These are phyloP conservation scores for Chlamydomonas sp. DNA, from an alignment of 139 green algal species.

Conservation along the genomic window DNA sequence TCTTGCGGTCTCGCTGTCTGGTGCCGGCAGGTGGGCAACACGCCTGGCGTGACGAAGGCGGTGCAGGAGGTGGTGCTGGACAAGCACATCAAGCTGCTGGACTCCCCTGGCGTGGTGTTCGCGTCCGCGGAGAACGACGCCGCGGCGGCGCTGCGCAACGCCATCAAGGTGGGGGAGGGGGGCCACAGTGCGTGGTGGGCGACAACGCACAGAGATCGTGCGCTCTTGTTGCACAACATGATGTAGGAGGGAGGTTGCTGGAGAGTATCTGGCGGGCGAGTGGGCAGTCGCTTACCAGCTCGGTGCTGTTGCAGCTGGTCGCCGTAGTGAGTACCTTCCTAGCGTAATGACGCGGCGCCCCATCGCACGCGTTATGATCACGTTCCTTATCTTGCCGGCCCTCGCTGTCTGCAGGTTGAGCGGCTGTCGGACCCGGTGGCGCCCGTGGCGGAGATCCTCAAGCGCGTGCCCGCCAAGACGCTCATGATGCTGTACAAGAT, in stretches of 20 bases:
- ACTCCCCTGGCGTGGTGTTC: conserved; percentile 92
- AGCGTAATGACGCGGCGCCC: no score
- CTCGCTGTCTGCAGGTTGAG: conserved; percentile 72
- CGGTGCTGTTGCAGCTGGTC: no score
- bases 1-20: conserved; percentile 20
- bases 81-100: conserved; percentile 94
- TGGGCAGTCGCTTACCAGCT: no score
- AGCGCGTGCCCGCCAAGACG: conserved; percentile 81
- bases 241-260: no score
- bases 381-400: no score
- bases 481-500: conserved; percentile 95
- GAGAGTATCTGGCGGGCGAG: no score
- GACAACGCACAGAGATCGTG: not conserved
- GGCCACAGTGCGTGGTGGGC: not conserved
- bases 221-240: not conserved
- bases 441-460: conserved; percentile 86
- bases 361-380: no score
- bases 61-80: conserved; percentile 96
- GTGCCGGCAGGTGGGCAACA: conserved; percentile 79
- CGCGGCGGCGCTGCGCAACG: conserved; percentile 87
- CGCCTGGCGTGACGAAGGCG: conserved; percentile 85
- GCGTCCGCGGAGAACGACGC: conserved; percentile 66
- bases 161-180: conserved; percentile 73
- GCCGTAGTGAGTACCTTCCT: no score
- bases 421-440: conserved; percentile 76